Evolutionary conservation across 345 rosid genomes (phyloP), one percentile per base, ranked within the genome.

Genomic region (Hibiscus tridactylites): DNA sequence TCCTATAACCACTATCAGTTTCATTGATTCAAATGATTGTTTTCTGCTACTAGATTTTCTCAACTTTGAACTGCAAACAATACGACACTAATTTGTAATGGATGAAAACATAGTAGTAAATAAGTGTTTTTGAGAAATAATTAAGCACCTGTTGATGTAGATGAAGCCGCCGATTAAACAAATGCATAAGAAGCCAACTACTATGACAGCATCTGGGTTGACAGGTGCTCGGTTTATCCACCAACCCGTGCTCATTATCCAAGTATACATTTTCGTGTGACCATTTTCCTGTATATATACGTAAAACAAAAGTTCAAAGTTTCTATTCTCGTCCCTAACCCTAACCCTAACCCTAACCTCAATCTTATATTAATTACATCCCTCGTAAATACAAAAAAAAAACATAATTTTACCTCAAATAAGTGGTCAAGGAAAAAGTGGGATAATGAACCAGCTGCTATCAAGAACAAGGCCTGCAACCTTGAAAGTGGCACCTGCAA

Each of bases 161-260:
- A 88, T 47, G 80, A 88, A 85, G 63, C 93, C 90, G 62, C 80
- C 79, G 35, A 88, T 58, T 57, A 88, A 71, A 76, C 74, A 78
- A 74, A 58, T 73, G 83, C 90, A 85, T 63, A 86, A 79, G 58
- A 82, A 75, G 39, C 87, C 85, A 16, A 82, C 77, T 10, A 88
- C 85, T 21, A 85, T 3, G 42, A 85, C 90, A 68, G 90, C 86
- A 72, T 88, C 90, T 39, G 86, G 86, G 81, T 86, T 88, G 74
- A 85, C 53, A 33, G 86, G 83, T 46, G 93, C 90, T 10, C 79
- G 83, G 59, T 71, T 68, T 73, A 82, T 79, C 93, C 93, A 88
- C 93, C 93, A 86, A 26, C 93, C 90, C 6, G 53, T 49, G 53
- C 53, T 49, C 17, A 49, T 12, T 3, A 49, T 49, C 53, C 53